A percentile compares a stretch with the other conserved stretches of the same genome.
Evolutionary conservation across 1,284 basidiomycete genomes (phyloP).

Genomic region (Meripilus lineatus): DNA sequence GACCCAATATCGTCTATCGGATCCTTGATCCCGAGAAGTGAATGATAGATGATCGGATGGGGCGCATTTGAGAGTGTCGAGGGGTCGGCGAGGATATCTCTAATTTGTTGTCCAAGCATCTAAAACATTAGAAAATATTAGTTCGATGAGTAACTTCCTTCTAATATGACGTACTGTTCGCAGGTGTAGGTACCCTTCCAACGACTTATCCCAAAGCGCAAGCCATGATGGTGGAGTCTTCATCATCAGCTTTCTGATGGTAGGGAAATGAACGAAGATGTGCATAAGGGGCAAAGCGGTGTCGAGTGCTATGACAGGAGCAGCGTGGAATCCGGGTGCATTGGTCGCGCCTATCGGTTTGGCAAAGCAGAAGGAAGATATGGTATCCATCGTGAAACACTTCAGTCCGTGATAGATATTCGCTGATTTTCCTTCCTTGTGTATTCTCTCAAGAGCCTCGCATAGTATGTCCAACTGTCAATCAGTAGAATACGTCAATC

Average conservation of each 20-base stretch:
- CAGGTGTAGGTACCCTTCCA: too few relatives aligned
- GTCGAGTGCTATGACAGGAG: constrained; percentile 21
- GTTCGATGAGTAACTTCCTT: too few relatives aligned
- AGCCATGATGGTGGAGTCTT: too few relatives aligned
- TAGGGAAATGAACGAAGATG: constrained; percentile 25
- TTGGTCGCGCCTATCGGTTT: constrained; percentile 15
- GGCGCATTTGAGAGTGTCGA: constrained; percentile 16
- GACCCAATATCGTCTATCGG: constrained; percentile 8
- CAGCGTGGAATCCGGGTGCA: constrained; percentile 23
- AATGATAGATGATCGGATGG: constrained; percentile 26
- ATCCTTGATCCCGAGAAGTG: constrained; percentile 14
- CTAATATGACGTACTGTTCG: too few relatives aligned
- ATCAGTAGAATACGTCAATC: too few relatives aligned
- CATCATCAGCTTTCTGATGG: too few relatives aligned
- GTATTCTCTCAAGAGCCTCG: constrained; percentile 1
- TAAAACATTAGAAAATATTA: too few relatives aligned
- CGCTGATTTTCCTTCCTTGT: constrained; percentile 8
- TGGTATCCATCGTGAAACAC: constrained; percentile 23
- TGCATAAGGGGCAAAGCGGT: constrained; percentile 15
- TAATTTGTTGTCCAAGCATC: constrained; percentile 22
- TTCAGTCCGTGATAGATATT: constrained; percentile 16
- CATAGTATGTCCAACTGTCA: constrained; percentile 1
- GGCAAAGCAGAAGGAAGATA: constrained; percentile 27
- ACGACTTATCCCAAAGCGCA: too few relatives aligned
- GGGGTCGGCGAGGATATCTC: constrained; percentile 25